These are phyloP conservation scores for Xylaria cubensis DNA, from an alignment of 495 filamentous ascomycete genomes.

Conservation along the genomic window DNA sequence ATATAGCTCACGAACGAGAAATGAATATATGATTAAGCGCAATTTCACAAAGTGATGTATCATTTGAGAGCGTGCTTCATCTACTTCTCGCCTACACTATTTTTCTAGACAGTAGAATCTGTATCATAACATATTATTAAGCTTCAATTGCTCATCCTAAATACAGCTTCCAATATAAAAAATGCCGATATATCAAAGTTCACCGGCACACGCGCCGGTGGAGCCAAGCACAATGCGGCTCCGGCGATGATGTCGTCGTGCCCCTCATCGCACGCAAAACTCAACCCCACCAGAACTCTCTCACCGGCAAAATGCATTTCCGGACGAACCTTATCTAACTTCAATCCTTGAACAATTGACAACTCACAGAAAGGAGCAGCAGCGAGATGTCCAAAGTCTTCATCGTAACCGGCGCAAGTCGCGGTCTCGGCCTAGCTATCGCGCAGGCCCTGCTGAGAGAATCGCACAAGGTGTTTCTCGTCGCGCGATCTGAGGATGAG, in stretches of 20 bases:
- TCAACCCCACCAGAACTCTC: slow-evolving; percentile 8
- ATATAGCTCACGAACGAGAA: no score
- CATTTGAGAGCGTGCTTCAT: no score
- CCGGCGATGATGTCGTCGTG: slow-evolving; percentile 5
- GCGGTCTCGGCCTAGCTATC: slow-evolving; percentile 84
- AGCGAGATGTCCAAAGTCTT: slow-evolving; percentile 58
- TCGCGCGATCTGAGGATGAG: slow-evolving; percentile 72
- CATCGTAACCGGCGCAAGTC: slow-evolving; percentile 73
- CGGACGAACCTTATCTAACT: no score
- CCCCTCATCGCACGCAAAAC: background rate
- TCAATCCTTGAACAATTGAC: no score
- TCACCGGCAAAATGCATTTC: background rate
- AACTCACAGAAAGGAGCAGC: background rate
- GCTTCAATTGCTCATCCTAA: background rate
- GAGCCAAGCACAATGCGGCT: slow-evolving; percentile 1
- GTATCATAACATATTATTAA: background rate
- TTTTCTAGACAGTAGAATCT: no score
- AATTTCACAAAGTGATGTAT: no score
- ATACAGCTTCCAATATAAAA: background rate
- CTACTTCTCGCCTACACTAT: no score
- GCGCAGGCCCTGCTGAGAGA: slow-evolving; percentile 72
- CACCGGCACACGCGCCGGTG: background rate
- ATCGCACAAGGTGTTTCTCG: slow-evolving; percentile 72
- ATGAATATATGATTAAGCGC: no score
- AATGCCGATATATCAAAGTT: background rate